Evolutionary conservation across 1,284 basidiomycete genomes (phyloP).

Genomic region (Mycena sp.): DNA sequence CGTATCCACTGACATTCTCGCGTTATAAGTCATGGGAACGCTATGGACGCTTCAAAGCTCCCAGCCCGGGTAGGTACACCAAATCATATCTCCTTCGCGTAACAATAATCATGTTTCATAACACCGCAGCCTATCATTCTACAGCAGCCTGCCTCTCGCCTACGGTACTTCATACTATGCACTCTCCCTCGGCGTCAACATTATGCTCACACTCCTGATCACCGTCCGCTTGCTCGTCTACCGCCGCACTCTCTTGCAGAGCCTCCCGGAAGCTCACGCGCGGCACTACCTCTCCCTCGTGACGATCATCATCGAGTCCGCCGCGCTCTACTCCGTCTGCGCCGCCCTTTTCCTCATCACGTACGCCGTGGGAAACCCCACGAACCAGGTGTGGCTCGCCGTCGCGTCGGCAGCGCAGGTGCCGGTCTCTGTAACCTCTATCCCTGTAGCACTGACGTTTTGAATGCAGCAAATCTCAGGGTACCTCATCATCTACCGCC

Average conservation of each 20-base stretch:
- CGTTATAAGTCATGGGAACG: conserved; percentile 55
- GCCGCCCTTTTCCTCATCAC: conserved; percentile 54
- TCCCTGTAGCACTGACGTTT: no score
- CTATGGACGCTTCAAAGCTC: conserved; percentile 55
- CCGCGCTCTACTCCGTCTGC: conserved; percentile 53
- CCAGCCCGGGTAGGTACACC: no score
- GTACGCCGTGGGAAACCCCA: conserved; percentile 50
- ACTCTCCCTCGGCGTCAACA: conserved; percentile 54
- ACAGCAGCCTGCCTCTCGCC: conserved; percentile 48
- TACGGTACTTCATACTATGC: conserved; percentile 53
- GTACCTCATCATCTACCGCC: conserved; percentile 52
- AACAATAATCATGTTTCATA: no score
- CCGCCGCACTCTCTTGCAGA: conserved; percentile 41
- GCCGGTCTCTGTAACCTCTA: neutral
- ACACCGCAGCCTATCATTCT: conserved; percentile 52
- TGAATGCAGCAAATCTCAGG: conserved; percentile 47
- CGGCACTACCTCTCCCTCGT: conserved; percentile 50
- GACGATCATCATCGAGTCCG: conserved; percentile 52
- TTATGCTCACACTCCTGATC: conserved; percentile 55
- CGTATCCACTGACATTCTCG: neutral
- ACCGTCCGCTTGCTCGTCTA: conserved; percentile 47
- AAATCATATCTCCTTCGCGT: no score
- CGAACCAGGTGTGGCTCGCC: conserved; percentile 47
- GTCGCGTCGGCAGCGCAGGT: conserved; percentile 47
- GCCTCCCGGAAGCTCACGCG: conserved; percentile 45